A percentile compares a stretch with the other conserved stretches of the same genome.
phyloP scores from a whole-genome alignment of 805 yeast genomes.

The Candida silvatica region DNA sequence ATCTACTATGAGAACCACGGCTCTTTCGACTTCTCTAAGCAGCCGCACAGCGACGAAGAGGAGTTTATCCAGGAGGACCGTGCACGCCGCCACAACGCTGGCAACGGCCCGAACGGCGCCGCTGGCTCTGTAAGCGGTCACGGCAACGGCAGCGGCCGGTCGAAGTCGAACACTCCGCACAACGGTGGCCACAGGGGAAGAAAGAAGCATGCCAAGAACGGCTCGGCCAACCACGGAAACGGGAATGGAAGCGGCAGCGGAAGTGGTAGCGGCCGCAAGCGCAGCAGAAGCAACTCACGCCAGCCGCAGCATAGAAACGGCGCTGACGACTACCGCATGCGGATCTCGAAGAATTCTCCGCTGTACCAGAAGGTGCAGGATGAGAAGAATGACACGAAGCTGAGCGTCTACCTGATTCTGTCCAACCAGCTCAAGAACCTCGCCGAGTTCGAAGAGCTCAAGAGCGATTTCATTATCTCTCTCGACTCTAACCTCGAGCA shows the following conservation, averaged over 20 bases:
- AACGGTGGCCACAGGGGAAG: conserved; percentile 1
- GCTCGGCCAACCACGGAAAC: neutral
- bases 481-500: conserved; percentile 31
- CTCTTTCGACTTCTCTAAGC: conserved; percentile 19
- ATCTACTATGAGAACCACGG: conserved; percentile 30
- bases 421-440: conserved; percentile 34
- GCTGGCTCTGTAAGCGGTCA: neutral
- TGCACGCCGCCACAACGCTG: neutral
- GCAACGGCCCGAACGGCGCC: too few relatives aligned
- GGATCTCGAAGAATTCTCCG: conserved; percentile 24
- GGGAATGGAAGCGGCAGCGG: neutral
- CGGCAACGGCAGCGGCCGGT: neutral
- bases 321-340: conserved; percentile 23
- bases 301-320: conserved; percentile 3
- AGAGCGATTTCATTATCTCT: conserved; percentile 37
- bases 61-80: neutral
- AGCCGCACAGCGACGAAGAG: conserved; percentile 3
- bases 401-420: conserved; percentile 33
- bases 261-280: neutral
- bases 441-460: conserved; percentile 24
- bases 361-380: conserved; percentile 10
- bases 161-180: conserved; percentile 1
- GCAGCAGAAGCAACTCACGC: conserved; percentile 5
- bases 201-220: conserved; percentile 1
- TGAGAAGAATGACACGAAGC: conserved; percentile 12